phyloP scores from a whole-genome alignment of 108 stramenopile genomes.

The Schizochytrium sp. region DNA sequence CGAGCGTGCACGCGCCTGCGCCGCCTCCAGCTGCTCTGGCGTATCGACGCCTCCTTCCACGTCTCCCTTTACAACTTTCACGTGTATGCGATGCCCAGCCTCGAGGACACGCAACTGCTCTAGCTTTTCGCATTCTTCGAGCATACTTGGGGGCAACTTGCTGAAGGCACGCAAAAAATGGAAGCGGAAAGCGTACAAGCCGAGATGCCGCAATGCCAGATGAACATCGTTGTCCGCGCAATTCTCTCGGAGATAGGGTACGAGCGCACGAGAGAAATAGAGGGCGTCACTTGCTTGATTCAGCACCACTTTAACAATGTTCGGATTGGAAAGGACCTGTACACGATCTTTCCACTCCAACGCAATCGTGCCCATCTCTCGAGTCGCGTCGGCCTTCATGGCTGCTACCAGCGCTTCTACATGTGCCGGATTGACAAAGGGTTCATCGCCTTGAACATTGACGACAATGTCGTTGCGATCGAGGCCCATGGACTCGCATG shows the following conservation, averaged over 20 bases:
- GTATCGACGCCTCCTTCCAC: not conserved
- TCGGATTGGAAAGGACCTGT: not conserved
- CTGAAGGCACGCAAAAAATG: not conserved
- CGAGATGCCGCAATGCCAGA: not conserved
- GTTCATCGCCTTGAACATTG: constrained; percentile 13
- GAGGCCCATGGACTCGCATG: not conserved
- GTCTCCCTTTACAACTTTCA: not conserved
- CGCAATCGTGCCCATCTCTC: not conserved
- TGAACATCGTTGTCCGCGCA: not conserved
- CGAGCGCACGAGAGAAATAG: not conserved
- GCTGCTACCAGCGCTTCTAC: not conserved
- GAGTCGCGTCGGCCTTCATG: not conserved
- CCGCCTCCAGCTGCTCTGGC: not conserved
- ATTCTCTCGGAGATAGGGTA: not conserved
- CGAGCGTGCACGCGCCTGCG: not conserved
- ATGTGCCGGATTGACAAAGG: not conserved
- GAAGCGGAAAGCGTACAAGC: not conserved
- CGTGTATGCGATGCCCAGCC: not conserved
- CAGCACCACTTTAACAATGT: not conserved
- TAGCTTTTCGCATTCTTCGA: not conserved
- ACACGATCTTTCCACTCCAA: not conserved
- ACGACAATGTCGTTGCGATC: not conserved
- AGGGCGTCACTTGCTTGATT: not conserved
- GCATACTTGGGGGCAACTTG: not conserved
- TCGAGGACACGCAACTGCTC: not conserved